Percentiles rank a stretch among this genome's conserved stretches.
These are phyloP conservation scores for Acanthochlamys bracteata DNA, from an alignment of 106 monocot genomes.

Conservation along the genomic window DNA sequence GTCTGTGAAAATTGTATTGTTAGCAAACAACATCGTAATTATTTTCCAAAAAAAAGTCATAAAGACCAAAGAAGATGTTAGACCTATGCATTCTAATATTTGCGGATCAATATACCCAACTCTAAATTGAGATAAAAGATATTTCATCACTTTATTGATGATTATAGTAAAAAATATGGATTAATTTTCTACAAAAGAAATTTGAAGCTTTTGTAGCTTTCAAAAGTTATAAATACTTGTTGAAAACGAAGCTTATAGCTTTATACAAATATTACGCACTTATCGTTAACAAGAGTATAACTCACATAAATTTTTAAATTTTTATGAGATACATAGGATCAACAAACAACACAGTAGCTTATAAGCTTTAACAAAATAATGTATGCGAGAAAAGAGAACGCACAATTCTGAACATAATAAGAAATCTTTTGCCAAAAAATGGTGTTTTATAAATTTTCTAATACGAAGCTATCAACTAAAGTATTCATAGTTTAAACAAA, in stretches of 20 bases:
- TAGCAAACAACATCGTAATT: constrained; percentile 13
- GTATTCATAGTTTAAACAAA: constrained; percentile 5
- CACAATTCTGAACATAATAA: not conserved
- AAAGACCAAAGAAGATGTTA: constrained; percentile 12
- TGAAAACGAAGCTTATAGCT: not conserved
- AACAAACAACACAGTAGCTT: constrained; percentile 4
- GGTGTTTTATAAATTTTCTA: not conserved
- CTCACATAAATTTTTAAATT: constrained; percentile 1
- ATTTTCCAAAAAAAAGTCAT: constrained; percentile 15
- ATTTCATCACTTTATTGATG: constrained; percentile 16
- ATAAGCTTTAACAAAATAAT: constrained; percentile 2
- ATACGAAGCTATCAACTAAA: not conserved
- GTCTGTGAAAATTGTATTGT: constrained; percentile 19
- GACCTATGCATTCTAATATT: constrained; percentile 11
- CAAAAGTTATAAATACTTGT: constrained; percentile 4
- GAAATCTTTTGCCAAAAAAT: not conserved
- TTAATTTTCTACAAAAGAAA: constrained; percentile 3
- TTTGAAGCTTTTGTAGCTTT: not conserved
- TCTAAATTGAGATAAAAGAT: constrained; percentile 17
- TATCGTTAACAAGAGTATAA: constrained; percentile 1
- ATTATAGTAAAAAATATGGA: constrained; percentile 15
- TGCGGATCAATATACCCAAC: constrained; percentile 10
- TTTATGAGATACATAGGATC: constrained; percentile 4
- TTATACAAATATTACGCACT: not conserved
- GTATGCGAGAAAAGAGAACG: not conserved